Evolutionary conservation across 352 stramenopile genomes (phyloP).

Genomic region (Globisporangium paroecandrum): DNA sequence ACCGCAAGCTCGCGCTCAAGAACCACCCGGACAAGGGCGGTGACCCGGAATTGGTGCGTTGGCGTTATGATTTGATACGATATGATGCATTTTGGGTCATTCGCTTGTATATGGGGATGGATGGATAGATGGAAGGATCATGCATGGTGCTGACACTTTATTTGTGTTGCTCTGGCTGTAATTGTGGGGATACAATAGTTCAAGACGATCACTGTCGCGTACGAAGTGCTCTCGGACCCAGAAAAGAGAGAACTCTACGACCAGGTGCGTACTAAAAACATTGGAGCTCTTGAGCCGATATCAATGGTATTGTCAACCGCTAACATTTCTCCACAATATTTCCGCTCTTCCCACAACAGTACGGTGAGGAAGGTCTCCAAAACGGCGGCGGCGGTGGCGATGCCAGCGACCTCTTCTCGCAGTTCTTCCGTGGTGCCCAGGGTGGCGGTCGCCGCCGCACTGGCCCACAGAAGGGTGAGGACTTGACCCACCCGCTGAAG

Average conservation of each 20-base stretch:
- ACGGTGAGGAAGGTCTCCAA: conserved; percentile 97
- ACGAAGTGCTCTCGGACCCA: conserved; percentile 96
- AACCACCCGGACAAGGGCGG: conserved; percentile 99
- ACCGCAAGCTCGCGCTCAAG: conserved; percentile 88
- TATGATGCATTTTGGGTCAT: neutral
- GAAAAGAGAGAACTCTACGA: conserved; percentile 89
- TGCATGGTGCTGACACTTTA: conserved; percentile 2
- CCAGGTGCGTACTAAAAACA: conserved; percentile 27
- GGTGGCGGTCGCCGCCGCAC: conserved; percentile 52
- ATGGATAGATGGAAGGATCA: no score
- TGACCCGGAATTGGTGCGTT: conserved; percentile 89
- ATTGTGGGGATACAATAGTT: conserved; percentile 45
- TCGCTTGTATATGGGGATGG: neutral
- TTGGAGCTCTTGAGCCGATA: neutral
- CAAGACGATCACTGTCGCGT: conserved; percentile 93
- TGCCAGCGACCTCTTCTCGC: conserved; percentile 93
- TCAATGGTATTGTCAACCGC: neutral
- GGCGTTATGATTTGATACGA: neutral
- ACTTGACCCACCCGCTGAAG: conserved; percentile 94
- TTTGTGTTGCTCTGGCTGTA: neutral
- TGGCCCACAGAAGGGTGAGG: conserved; percentile 94
- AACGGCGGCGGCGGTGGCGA: conserved; percentile 73
- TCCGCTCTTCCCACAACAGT: conserved; percentile 71
- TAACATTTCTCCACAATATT: neutral
- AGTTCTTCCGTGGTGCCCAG: conserved; percentile 94